Percentiles rank a stretch among this genome's conserved stretches.
These are phyloP conservation scores for Xerocomellus dryophilus DNA, from an alignment of 768 basidiomycete genomes.

Conservation along the genomic window DNA sequence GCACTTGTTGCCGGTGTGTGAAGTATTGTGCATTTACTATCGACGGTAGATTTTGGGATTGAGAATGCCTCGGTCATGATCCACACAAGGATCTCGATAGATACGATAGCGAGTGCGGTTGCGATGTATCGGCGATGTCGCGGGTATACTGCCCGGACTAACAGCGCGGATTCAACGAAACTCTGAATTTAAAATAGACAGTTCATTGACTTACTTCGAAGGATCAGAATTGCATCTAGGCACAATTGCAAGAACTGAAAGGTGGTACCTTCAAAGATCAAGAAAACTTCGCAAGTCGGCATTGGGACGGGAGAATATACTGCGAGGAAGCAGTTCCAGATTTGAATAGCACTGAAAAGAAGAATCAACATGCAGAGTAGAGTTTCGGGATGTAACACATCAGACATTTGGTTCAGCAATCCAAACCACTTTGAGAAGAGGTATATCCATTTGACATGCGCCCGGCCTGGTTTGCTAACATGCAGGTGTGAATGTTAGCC, in stretches of 20 bases:
- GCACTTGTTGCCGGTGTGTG: not conserved
- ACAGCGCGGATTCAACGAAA: not conserved
- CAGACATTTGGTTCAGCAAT: slow-evolving; percentile 15
- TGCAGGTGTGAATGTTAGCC: not conserved
- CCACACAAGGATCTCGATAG: not conserved
- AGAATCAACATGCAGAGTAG: slow-evolving; percentile 1
- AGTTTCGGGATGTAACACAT: not conserved
- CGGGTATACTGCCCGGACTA: slow-evolving; percentile 19
- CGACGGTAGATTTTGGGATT: slow-evolving; percentile 1
- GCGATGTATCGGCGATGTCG: not conserved
- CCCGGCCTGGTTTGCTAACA: slow-evolving; percentile 7
- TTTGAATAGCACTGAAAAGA: slow-evolving; percentile 1
- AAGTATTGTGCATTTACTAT: slow-evolving; percentile 11
- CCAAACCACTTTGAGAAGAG: slow-evolving; percentile 26
- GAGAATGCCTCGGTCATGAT: not conserved
- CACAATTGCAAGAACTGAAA: slow-evolving; percentile 16
- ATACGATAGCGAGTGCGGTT: not conserved
- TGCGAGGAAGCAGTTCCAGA: not conserved
- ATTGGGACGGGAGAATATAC: not conserved
- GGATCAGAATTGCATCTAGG: slow-evolving; percentile 14
- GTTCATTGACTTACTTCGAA: slow-evolving; percentile 18
- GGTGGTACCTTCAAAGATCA: not conserved
- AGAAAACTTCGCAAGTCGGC: slow-evolving; percentile 3
- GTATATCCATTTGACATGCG: slow-evolving; percentile 20
- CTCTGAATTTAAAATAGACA: not conserved